These are phyloP conservation scores for Cucurbita argyrosperma DNA, from an alignment of 306 rosid species.

Conservation along the genomic window DNA sequence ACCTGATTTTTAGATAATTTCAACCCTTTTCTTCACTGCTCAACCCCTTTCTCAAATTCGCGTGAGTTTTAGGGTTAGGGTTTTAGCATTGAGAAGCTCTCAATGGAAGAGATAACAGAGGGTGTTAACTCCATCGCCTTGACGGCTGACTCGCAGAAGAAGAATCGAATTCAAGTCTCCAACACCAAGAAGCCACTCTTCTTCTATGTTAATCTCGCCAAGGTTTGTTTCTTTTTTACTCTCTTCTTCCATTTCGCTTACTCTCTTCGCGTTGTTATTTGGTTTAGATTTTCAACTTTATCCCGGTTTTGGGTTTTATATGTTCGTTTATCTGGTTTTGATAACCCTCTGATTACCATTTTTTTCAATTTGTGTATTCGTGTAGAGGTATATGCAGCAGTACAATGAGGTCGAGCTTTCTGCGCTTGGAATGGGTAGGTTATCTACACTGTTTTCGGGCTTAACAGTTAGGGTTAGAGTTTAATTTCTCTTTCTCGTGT, in stretches of 20 bases:
- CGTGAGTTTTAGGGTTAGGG: constrained; percentile 16
- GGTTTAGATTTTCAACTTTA: background rate
- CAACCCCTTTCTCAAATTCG: background rate
- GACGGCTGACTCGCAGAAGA: constrained; percentile 26
- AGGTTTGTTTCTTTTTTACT: constrained; percentile 15
- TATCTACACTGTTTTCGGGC: background rate
- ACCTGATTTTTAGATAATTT: background rate
- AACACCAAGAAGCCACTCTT: constrained; percentile 47
- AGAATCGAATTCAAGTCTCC: constrained; percentile 53
- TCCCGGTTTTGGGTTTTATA: background rate
- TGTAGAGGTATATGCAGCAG: constrained; percentile 54
- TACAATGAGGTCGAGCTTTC: constrained; percentile 54
- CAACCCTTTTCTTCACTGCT: background rate
- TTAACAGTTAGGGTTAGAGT: background rate
- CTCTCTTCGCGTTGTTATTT: background rate
- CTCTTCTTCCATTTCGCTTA: background rate
- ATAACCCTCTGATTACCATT: background rate
- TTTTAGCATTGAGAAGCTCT: background rate
- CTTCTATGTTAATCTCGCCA: constrained; percentile 55
- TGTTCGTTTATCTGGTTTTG: background rate
- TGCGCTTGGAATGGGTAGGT: constrained; percentile 49
- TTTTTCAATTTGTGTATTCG: background rate
- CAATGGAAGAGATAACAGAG: constrained; percentile 47
- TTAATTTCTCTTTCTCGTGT: background rate
- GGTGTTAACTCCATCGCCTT: constrained; percentile 35